A percentile compares a stretch with the other conserved stretches of the same genome.
phyloP scores from a whole-genome alignment of 2,329 filamentous ascomycete species.

The Zymoseptoria crescenta region DNA sequence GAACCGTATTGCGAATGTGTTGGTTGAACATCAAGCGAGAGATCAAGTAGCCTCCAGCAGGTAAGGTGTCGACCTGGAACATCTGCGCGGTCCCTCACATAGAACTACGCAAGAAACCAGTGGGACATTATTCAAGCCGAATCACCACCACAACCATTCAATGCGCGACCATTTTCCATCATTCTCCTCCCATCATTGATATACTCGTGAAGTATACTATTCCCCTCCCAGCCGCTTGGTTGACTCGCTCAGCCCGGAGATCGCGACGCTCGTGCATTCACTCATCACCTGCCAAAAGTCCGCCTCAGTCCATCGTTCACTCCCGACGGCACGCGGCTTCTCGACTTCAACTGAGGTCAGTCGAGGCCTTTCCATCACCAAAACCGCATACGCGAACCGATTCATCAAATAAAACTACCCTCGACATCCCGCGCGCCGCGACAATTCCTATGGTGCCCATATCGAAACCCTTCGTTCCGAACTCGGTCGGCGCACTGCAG shows the following conservation, averaged over 20 bases:
- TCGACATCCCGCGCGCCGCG: constrained; percentile 1
- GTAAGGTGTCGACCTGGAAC: not conserved
- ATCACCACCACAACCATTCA: not conserved
- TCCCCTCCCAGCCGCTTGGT: not conserved
- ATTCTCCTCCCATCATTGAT: not conserved
- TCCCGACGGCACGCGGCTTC: not conserved
- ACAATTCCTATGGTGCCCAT: constrained; percentile 11
- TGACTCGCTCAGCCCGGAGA: not conserved
- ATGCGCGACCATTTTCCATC: not conserved
- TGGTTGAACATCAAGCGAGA: not conserved
- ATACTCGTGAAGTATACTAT: not conserved
- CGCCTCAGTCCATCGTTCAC: not conserved
- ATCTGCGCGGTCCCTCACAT: not conserved
- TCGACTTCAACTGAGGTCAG: not conserved
- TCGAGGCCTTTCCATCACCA: not conserved
- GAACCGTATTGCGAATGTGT: not conserved
- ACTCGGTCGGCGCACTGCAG: constrained; percentile 12
- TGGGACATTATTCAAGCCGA: not conserved
- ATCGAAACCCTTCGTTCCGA: constrained; percentile 4
- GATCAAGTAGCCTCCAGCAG: not conserved
- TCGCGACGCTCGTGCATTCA: not conserved
- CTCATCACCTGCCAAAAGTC: not conserved
- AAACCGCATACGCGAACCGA: not conserved
- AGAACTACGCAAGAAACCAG: not conserved
- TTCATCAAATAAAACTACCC: not conserved